These are phyloP conservation scores for Alternaria sp. DNA, from an alignment of 2,329 filamentous ascomycete genomes.

Conservation along the genomic window DNA sequence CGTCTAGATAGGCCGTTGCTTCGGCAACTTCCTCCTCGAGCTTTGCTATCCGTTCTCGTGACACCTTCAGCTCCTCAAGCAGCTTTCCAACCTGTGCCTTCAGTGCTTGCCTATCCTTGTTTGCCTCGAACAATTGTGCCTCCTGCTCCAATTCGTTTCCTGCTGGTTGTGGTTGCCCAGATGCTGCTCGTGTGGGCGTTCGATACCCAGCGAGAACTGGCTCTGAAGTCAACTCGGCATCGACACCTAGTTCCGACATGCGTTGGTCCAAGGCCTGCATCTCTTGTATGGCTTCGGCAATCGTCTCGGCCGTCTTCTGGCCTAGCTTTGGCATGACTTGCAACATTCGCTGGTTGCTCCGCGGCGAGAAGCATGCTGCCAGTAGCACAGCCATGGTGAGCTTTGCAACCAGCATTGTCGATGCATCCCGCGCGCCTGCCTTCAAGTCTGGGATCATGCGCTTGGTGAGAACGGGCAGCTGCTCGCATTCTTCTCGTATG, in stretches of 20 bases:
- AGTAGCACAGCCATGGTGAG: constrained; percentile 60
- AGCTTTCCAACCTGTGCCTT: constrained; percentile 53
- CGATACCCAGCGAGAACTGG: constrained; percentile 44
- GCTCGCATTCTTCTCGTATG: constrained; percentile 57
- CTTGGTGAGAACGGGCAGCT: constrained; percentile 52
- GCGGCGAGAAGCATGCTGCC: constrained; percentile 58
- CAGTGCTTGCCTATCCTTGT: constrained; percentile 57
- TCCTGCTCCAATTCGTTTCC: constrained; percentile 59
- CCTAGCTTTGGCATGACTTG: constrained; percentile 51
- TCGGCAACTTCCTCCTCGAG: constrained; percentile 60
- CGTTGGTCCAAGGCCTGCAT: constrained; percentile 50
- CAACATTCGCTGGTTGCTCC: constrained; percentile 60
- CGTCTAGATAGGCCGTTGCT: constrained; percentile 57
- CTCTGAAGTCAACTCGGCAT: constrained; percentile 48
- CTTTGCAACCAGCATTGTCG: constrained; percentile 52
- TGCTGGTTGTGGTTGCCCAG: constrained; percentile 36
- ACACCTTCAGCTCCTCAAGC: constrained; percentile 55
- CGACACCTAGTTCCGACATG: constrained; percentile 49
- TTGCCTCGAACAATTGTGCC: constrained; percentile 59
- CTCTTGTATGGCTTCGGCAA: constrained; percentile 53
- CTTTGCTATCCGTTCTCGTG: constrained; percentile 54
- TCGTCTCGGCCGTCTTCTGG: constrained; percentile 48
- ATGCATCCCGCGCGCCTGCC: constrained; percentile 58
- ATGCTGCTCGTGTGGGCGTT: constrained; percentile 45
- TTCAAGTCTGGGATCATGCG: constrained; percentile 58